phyloP scores from a whole-genome alignment of 2,329 filamentous ascomycete genomes.

The Dothideomycetes sp. region DNA sequence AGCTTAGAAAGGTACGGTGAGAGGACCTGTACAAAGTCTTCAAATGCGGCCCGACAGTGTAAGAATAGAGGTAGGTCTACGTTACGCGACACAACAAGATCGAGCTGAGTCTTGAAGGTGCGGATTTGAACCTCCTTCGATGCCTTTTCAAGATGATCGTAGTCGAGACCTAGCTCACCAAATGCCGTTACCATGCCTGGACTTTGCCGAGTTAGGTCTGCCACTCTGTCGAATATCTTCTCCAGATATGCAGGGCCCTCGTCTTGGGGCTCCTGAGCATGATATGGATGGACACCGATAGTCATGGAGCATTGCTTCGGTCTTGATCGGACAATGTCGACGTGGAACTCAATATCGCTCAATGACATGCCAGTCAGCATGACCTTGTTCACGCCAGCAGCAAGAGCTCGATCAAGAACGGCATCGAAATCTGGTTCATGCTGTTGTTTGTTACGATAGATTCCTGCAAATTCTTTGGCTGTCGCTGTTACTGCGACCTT shows the following conservation, averaged over 20 bases:
- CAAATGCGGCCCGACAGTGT: constrained; percentile 31
- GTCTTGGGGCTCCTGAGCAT: constrained; percentile 30
- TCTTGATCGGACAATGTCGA: constrained; percentile 14
- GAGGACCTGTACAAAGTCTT: constrained; percentile 33
- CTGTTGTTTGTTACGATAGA: constrained; percentile 39
- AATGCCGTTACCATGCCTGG: constrained; percentile 30
- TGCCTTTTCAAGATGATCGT: constrained; percentile 34
- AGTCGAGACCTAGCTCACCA: constrained; percentile 41
- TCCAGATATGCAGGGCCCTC: constrained; percentile 17
- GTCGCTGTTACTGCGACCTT: constrained; percentile 24
- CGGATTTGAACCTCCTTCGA: constrained; percentile 30
- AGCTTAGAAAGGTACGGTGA: constrained; percentile 27
- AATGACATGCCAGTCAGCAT: constrained; percentile 27
- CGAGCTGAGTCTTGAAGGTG: constrained; percentile 31
- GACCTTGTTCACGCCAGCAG: constrained; percentile 32
- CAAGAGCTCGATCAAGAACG: constrained; percentile 30
- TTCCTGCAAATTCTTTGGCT: constrained; percentile 35
- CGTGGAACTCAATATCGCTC: constrained; percentile 26
- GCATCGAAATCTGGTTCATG: constrained; percentile 34
- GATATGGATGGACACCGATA: constrained; percentile 41
- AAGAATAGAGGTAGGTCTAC: constrained; percentile 30
- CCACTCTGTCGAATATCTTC: constrained; percentile 15
- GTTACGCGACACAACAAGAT: constrained; percentile 23
- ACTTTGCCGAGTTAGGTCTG: constrained; percentile 13
- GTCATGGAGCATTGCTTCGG: constrained; percentile 30